Evolutionary conservation across 306 rosid species (phyloP).

Genomic region (Fagus sylvatica): DNA sequence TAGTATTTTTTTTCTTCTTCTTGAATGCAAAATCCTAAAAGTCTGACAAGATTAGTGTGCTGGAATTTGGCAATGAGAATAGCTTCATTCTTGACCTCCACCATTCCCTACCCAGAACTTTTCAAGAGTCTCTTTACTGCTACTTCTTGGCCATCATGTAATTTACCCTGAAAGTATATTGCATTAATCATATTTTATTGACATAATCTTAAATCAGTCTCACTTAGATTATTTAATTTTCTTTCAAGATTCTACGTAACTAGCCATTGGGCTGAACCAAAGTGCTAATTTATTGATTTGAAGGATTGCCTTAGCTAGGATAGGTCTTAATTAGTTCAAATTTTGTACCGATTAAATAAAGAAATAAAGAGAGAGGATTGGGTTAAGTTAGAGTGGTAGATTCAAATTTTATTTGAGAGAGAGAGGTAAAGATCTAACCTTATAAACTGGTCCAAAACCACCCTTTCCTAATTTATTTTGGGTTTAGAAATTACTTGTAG

Average conservation of each 20-base stretch:
- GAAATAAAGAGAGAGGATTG: too few species aligned
- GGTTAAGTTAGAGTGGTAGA: too few species aligned
- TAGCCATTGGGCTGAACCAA: too few species aligned
- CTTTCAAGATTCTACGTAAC: too few species aligned
- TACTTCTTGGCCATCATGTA: slow-evolving; percentile 33
- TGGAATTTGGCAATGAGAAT: slow-evolving; percentile 44
- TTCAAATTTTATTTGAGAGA: too few species aligned
- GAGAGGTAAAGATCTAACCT: slow-evolving; percentile 10
- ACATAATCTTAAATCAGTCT: background rate
- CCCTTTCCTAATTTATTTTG: slow-evolving; percentile 35
- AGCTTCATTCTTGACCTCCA: slow-evolving; percentile 41
- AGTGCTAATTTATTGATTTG: too few species aligned
- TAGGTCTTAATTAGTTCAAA: too few species aligned
- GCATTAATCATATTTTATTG: background rate
- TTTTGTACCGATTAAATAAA: too few species aligned
- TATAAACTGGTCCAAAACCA: slow-evolving; percentile 37
- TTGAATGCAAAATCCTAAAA: slow-evolving; percentile 40
- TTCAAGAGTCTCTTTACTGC: slow-evolving; percentile 46
- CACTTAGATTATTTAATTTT: background rate
- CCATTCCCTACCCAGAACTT: slow-evolving; percentile 41
- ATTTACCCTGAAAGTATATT: slow-evolving; percentile 5
- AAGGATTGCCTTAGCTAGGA: too few species aligned
- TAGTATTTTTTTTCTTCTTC: slow-evolving; percentile 29
- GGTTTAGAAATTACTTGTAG: slow-evolving; percentile 31
- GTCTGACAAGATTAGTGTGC: slow-evolving; percentile 45